Conservation (phyloP, 495 filamentous ascomycete species). For the Hypoxylon perforatum region DNA sequence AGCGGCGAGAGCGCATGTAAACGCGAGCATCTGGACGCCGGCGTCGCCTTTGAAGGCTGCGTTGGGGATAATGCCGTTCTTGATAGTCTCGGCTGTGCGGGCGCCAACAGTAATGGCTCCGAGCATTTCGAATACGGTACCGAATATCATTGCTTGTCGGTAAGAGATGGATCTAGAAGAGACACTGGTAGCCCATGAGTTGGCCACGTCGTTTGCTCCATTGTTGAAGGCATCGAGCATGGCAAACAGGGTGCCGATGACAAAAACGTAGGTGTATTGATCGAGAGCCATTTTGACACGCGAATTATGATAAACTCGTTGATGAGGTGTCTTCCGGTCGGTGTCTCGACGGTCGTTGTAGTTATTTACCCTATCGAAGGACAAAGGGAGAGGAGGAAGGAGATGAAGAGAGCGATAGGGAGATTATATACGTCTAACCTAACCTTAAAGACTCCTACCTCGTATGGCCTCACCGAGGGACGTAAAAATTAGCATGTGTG, state of each 20-base stretch:
- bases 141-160: slow-evolving; percentile 70
- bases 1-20: slow-evolving; percentile 66
- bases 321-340: neutral
- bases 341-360: slow-evolving; percentile 20
- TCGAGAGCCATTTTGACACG: slow-evolving; percentile 60
- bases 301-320: neutral
- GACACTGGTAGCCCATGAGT: slow-evolving; percentile 76
- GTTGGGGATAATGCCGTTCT: slow-evolving; percentile 66
- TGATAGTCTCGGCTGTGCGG: slow-evolving; percentile 69
- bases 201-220: slow-evolving; percentile 79
- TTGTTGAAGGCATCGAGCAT: slow-evolving; percentile 75
- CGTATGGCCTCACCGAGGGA: slow-evolving; percentile 33
- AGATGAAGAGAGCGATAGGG: slow-evolving; percentile 20
- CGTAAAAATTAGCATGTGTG: neutral
- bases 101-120: slow-evolving; percentile 70
- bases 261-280: slow-evolving; percentile 70
- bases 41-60: slow-evolving; percentile 62
- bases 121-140: slow-evolving; percentile 68
- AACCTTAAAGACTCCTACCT: slow-evolving; percentile 19
- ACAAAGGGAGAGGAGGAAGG: neutral
- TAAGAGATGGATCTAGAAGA: slow-evolving; percentile 74
- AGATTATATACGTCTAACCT: slow-evolving; percentile 31
- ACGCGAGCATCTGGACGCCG: slow-evolving; percentile 70
- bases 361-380: slow-evolving; percentile 16
- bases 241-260: slow-evolving; percentile 74